Conservation (phyloP, 306 rosid genomes). For the Vicia villosa region DNA sequence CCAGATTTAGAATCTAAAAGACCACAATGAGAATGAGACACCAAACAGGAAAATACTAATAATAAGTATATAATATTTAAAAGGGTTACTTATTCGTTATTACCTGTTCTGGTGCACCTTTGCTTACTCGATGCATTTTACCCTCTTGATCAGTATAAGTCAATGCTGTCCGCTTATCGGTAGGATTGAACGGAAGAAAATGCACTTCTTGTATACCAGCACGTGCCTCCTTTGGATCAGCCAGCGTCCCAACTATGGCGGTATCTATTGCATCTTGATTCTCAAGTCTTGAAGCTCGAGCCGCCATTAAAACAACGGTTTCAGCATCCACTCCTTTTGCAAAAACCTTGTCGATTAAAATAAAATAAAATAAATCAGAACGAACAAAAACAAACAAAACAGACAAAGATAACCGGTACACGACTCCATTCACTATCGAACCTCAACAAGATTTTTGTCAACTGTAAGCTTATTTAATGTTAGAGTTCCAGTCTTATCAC, state of each 20-base stretch:
- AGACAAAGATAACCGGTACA: constrained; percentile 23
- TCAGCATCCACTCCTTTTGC: constrained; percentile 92
- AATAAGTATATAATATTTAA: not conserved
- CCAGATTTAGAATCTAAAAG: constrained; percentile 82
- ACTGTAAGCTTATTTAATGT: constrained; percentile 89
- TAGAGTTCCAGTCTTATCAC: constrained; percentile 96
- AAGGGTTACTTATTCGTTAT: constrained; percentile 15
- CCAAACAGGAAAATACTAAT: not conserved
- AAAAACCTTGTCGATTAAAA: constrained; percentile 62
- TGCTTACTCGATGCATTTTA: constrained; percentile 95
- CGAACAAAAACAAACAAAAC: constrained; percentile 1
- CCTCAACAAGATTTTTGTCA: constrained; percentile 94
- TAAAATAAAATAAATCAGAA: constrained; percentile 35
- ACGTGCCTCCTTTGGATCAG: constrained; percentile 99
- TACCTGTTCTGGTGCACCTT: constrained; percentile 99
- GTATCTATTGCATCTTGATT: constrained; percentile 97
- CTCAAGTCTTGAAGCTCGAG: constrained; percentile 90
- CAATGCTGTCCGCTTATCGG: constrained; percentile 96
- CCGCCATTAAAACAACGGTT: constrained; percentile 93
- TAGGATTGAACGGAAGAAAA: constrained; percentile 97
- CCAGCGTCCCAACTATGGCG: constrained; percentile 95
- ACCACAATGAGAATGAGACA: constrained; percentile 33
- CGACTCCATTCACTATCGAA: constrained; percentile 39
- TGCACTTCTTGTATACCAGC: constrained; percentile 92
- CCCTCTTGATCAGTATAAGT: constrained; percentile 82